Conservation (phyloP, 1,284 basidiomycete species). For the Sparassis latifolia region DNA sequence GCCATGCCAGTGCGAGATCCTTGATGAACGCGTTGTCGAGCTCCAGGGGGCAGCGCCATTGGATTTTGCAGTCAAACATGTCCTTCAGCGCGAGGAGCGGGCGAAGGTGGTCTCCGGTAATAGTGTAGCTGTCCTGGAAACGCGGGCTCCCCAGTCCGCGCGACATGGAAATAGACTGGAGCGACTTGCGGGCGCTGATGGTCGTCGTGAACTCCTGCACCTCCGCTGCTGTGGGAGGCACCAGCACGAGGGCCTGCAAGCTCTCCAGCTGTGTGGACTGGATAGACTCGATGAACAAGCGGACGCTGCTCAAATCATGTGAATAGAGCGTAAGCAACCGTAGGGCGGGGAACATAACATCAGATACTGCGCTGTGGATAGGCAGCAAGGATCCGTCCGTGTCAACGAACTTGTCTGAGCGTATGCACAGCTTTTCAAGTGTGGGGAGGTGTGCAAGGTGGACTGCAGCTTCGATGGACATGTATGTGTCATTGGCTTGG, state of each 20-base stretch:
- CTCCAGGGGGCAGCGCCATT: not conserved
- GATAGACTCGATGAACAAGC: constrained; percentile 6
- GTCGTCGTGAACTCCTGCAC: constrained; percentile 8
- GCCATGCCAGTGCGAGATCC: constrained; percentile 8
- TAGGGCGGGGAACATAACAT: not conserved
- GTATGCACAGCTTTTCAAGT: not conserved
- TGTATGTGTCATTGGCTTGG: not conserved
- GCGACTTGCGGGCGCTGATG: constrained; percentile 1
- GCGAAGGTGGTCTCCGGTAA: constrained; percentile 8
- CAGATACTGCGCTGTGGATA: not conserved
- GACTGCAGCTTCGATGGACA: not conserved
- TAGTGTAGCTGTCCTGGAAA: not conserved
- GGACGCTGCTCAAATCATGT: constrained; percentile 2
- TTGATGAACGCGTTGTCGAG: constrained; percentile 2
- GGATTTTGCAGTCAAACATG: not conserved
- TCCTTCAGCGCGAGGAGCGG: constrained; percentile 7
- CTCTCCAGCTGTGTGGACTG: constrained; percentile 3
- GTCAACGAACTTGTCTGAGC: not conserved
- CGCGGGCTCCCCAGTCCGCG: constrained; percentile 1
- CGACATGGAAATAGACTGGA: constrained; percentile 4
- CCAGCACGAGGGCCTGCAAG: constrained; percentile 4
- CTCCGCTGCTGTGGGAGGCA: constrained; percentile 2
- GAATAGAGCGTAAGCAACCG: constrained; percentile 1
- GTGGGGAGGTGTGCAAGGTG: not conserved
- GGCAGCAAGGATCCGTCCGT: not conserved